Conservation (phyloP, 1,139 yeast genomes). For the Hansenula lynferdii region DNA sequence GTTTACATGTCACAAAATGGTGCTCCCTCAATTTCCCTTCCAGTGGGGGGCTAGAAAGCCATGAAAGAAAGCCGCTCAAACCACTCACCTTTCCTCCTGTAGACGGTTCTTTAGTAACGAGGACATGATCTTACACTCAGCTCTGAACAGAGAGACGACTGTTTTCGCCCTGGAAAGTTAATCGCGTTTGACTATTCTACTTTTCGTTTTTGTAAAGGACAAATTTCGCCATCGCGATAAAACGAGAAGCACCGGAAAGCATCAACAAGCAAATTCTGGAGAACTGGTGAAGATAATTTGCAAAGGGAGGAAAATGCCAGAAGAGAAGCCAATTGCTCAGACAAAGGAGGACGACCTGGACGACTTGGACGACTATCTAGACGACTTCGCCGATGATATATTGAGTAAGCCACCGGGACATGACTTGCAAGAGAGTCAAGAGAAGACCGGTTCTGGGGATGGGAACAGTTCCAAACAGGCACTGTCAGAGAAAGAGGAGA, state of each 20-base stretch:
- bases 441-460: neutral
- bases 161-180: neutral
- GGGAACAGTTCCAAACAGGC: slow-evolving; percentile 16
- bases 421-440: slow-evolving; percentile 6
- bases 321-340: neutral
- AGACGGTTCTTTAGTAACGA: slow-evolving; percentile 22
- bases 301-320: too few species aligned
- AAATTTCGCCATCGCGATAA: too few species aligned
- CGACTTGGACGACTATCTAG: slow-evolving; percentile 70
- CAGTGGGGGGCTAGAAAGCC: neutral
- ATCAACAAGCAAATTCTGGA: too few species aligned
- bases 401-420: slow-evolving; percentile 44
- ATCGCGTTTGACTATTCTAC: neutral
- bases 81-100: slow-evolving; percentile 24
- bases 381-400: slow-evolving; percentile 75
- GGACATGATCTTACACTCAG: slow-evolving; percentile 5
- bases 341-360: slow-evolving; percentile 54
- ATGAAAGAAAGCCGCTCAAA: too few species aligned
- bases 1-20: too few species aligned
- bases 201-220: neutral
- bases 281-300: too few species aligned
- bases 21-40: neutral
- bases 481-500: slow-evolving; percentile 31
- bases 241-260: too few species aligned
- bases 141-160: too few species aligned